Evolutionary conservation across 2,329 filamentous ascomycete species (phyloP), one percentile per base, ranked within the genome.

Genomic region (Botryotinia convoluta): DNA sequence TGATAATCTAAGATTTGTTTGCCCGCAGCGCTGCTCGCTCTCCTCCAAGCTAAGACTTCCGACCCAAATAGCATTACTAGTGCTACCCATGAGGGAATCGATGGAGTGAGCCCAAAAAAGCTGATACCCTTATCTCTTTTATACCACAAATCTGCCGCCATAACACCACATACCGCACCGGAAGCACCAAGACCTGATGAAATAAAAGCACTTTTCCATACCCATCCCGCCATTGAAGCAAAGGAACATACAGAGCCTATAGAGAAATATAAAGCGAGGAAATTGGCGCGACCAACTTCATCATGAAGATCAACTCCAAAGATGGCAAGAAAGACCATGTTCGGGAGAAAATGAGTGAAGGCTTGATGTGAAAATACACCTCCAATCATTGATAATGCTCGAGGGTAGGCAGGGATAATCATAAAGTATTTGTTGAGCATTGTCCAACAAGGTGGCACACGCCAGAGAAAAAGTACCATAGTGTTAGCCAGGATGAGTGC

Each of bases 361-460:
- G 82, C 83, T 71, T 92, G 88, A 83, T 96, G 93, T 32, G 90
- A 92, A 83, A 94, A 93, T 68, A 88, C 83, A 76, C 89, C 88
- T 48, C 89, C 88, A 42, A 95, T 78, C 75, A 93, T 81, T 75
- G 87, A 87, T 32, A 89, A 73, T 6, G 91, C 86, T 75, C 86
- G 86, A 14, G 92, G 91, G 69, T 89, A 89, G 10, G 89, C 91
- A 10, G 91, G 86, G 14, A 90, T 84, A 51, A 91, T 81, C 59
- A 92, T 84, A 82, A 93, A 90, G 83, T 91, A 91, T 75, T 85
- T 88, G 82, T 93, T 95, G 77, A 94, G 82, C 26, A 89, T 69
- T 20, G 83, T 82, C 90, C 91, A 95, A 44, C 90, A 78, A 1
- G 89, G 88, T 64, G 92, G 91, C 18, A 89, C 76, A 76, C 86